Evolutionary conservation across 2,329 filamentous ascomycete species (phyloP), one percentile per base, ranked within the genome.

Genomic region (Fusarium lyarnte): DNA sequence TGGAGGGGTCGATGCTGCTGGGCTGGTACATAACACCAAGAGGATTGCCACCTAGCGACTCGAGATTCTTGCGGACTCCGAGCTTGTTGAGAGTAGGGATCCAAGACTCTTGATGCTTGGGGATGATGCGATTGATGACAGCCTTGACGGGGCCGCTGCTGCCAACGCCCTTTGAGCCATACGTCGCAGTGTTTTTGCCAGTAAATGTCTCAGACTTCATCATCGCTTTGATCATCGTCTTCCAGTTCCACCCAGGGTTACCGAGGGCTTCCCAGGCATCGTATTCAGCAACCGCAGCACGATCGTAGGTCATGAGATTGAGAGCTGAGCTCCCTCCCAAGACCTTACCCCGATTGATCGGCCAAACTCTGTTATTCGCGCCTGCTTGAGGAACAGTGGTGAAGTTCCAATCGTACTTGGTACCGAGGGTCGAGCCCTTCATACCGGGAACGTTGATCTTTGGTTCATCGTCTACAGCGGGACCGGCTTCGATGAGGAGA

Each of bases 21-120:
- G 86, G 84, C 71, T 87, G 85, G 46, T 80, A 82, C 74, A 83
- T 84, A n/a, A 84, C 84, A 17, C 86, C 86, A 4, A 87, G 70
- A 3, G 81, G 81, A 46, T 85, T 77, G 2, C 86, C 86, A 19
- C 81, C 81, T 1, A 88, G 80, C 0, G 83, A 86, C 63, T 85
- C 77, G 1, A 87, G 80, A 33, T 77, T 79, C 16, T 69, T 73
- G 39, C 70, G 42, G 11, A 79, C 66, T 8, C 85, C 85, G 1
- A 87, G 80, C 19, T 73, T 77, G 39, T 82, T 81, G 66, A 87
- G 67, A 0, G 85, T 81, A 0, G 85, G 85, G 25, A 84, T 81
- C 79, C 82, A 87, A 1, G 79, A 74, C 14, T 80, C 67, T 70
- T 85, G 83, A 35, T 86, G 83, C 21, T 77, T 77, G 8, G 85